These are phyloP conservation scores for Paraleonurus japonicus DNA, from an alignment of 257 asterid species.

Conservation along the genomic window DNA sequence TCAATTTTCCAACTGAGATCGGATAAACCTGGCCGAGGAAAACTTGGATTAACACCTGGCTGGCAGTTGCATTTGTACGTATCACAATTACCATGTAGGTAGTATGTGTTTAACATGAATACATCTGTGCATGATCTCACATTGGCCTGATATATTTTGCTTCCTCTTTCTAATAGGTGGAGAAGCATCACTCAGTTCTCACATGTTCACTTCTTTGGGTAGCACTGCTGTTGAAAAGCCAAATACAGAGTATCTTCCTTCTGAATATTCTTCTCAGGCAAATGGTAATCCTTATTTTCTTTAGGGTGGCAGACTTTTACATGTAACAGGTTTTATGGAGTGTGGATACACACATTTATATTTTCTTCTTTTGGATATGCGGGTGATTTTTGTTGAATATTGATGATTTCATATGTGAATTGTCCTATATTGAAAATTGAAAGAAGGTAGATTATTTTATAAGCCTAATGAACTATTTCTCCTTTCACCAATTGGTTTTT, in stretches of 20 bases:
- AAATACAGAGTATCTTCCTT: conserved; percentile 15
- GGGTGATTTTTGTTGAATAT: too few relatives aligned
- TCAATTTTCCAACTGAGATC: conserved; percentile 40
- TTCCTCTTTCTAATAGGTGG: conserved; percentile 52
- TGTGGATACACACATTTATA: background rate
- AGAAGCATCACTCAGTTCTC: conserved; percentile 52
- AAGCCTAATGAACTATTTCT: too few relatives aligned
- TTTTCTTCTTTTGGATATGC: background rate
- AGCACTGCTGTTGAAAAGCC: conserved; percentile 28
- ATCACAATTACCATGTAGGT: conserved; percentile 91
- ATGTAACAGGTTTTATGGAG: conserved; percentile 7
- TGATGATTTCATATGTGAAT: too few relatives aligned
- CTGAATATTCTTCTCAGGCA: conserved; percentile 27
- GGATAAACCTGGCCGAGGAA: conserved; percentile 37
- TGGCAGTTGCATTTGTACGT: conserved; percentile 76
- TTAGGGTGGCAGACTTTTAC: background rate
- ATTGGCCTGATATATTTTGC: background rate
- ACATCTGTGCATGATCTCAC: conserved; percentile 18
- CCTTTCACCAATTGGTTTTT: too few relatives aligned
- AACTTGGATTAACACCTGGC: conserved; percentile 52
- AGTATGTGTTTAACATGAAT: conserved; percentile 14
- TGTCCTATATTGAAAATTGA: too few relatives aligned
- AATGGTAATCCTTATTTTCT: conserved; percentile 39
- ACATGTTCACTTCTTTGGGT: conserved; percentile 38
- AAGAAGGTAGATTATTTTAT: too few relatives aligned